Conservation (phyloP, 2,329 filamentous ascomycete genomes). For the Juglanconis oblonga region DNA sequence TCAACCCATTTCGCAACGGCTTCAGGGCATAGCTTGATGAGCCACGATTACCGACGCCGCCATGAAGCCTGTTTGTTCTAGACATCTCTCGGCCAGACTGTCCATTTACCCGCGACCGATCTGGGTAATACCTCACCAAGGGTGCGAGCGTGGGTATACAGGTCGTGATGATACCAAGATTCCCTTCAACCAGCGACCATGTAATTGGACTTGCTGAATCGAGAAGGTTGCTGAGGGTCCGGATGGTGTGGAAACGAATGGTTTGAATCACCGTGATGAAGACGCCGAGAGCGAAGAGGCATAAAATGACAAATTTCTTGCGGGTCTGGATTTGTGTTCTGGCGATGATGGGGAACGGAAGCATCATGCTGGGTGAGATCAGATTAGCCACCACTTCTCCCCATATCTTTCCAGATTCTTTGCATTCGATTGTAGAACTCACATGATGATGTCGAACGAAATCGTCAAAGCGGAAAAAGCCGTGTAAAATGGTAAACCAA, state of each 20-base stretch:
- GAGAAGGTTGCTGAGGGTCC: slow-evolving; percentile 39
- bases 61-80: neutral
- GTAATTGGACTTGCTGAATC: slow-evolving; percentile 37
- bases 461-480: slow-evolving; percentile 39
- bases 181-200: slow-evolving; percentile 13
- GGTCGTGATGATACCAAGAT: slow-evolving; percentile 12
- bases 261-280: slow-evolving; percentile 51
- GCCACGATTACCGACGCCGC: neutral
- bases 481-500: slow-evolving; percentile 42
- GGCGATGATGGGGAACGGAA: slow-evolving; percentile 39
- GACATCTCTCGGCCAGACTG: neutral
- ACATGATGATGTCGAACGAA: slow-evolving; percentile 39
- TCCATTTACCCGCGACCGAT: neutral
- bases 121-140: neutral
- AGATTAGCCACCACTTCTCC: neutral
- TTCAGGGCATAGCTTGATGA: neutral
- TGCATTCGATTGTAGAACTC: slow-evolving; percentile 16
- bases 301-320: slow-evolving; percentile 40
- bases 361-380: slow-evolving; percentile 30
- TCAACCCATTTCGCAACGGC: neutral
- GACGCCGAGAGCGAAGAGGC: slow-evolving; percentile 45
- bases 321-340: slow-evolving; percentile 27
- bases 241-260: slow-evolving; percentile 48
- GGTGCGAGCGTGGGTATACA: slow-evolving; percentile 6
- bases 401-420: neutral